Evolutionary conservation across 495 filamentous ascomycete species (phyloP), one percentile per base, ranked within the genome.

Genomic region (Apodospora peruviana): DNA sequence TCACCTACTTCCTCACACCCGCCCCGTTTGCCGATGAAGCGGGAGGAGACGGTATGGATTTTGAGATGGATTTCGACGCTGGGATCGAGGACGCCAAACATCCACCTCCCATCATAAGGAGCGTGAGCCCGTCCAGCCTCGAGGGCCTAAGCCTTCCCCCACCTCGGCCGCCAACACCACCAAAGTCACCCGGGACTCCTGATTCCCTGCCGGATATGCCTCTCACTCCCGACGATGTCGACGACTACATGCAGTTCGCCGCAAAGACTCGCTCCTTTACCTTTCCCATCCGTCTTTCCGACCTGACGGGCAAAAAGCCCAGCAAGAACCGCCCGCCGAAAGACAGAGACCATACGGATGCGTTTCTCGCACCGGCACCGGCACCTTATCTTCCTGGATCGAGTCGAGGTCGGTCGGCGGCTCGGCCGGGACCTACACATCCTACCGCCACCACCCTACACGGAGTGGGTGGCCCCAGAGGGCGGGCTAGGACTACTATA

Each of bases 1-100:
- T 75, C 56, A 67, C 67, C 51, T 76, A 72, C 52, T 76, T 76
- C 50, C 62, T 75, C n/a, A 75, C 73, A 10, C 72, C 73, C 1
- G 58, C 66, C 1, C 62, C 67, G 0, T 55, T 59, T 1, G 50
- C 54, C 14, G 57, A 67, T 21, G 59, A 61, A n/a, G 64, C 62
- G 10, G 56, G 63, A 4, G 63, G 67, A 41, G 65, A 71, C 20
- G 56, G 53, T 41, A 69, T 76, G 58, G 70, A 74, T 43, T 73
- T 74, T 45, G 57, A 61, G 40, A 72, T 76, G 57, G 70, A 75
- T 32, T 75, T 75, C 43, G 73, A 76, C 46, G 73, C 73, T 16
- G 73, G 73, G 18, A 76, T 76, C 51, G 73, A 75, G 51, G 69
- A 76, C 52, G 53, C 62, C 32, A 73, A 65, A 46, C 67, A 64